Conservation (phyloP, 2,329 filamentous ascomycete genomes). For the Exophiala aquamarina region DNA sequence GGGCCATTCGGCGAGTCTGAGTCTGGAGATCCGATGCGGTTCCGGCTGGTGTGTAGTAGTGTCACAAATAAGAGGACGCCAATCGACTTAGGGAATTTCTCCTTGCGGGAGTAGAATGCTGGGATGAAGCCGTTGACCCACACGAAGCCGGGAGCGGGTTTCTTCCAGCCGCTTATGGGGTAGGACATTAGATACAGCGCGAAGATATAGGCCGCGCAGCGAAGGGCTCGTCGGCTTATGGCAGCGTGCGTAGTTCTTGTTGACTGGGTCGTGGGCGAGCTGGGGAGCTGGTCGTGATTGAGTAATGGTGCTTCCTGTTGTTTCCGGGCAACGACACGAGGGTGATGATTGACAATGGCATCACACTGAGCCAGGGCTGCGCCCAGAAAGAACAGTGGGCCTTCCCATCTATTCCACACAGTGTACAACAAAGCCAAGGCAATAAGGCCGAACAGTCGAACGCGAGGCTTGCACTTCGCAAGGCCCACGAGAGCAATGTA, state of each 20-base stretch:
- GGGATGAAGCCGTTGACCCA: not conserved
- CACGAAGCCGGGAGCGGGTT: not conserved
- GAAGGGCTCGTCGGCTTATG: not conserved
- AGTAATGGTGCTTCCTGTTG: no score
- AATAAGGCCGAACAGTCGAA: not conserved
- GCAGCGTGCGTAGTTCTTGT: slow-evolving; percentile 15
- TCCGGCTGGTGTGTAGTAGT: not conserved
- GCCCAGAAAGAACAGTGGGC: slow-evolving; percentile 6
- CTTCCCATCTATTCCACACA: slow-evolving; percentile 1
- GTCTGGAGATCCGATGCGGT: no score
- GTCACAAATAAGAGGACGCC: slow-evolving; percentile 2
- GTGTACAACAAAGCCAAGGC: not conserved
- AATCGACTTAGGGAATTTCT: slow-evolving; percentile 6
- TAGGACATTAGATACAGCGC: slow-evolving; percentile 6
- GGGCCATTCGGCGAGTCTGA: no score
- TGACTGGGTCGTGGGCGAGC: slow-evolving; percentile 10
- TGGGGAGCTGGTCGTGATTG: no score
- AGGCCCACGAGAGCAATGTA: slow-evolving; percentile 3
- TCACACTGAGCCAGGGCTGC: slow-evolving; percentile 2
- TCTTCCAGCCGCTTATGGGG: slow-evolving; percentile 1
- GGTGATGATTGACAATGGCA: not conserved
- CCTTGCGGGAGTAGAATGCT: not conserved
- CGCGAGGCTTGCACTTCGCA: not conserved
- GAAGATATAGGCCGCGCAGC: not conserved
- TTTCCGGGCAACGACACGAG: not conserved